A percentile compares a stretch with the other conserved stretches of the same genome.
Evolutionary conservation across 306 rosid species (phyloP).

Genomic region (Acacia melanoxylon): DNA sequence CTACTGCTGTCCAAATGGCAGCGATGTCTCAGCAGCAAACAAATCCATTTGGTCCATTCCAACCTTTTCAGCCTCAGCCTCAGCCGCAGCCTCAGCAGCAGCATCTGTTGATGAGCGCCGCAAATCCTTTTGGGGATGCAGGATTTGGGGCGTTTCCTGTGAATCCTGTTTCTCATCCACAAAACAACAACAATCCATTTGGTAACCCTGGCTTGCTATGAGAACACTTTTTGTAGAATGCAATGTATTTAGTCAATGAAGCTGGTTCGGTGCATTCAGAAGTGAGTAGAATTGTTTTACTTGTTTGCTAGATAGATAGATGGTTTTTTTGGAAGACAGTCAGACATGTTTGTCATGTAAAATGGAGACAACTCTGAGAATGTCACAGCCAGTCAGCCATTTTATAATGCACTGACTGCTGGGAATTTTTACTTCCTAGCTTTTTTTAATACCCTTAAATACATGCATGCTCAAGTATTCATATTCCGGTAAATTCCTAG

Average conservation of each 20-base stretch:
- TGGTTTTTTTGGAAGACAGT: conserved; percentile 38
- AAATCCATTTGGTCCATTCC: conserved; percentile 90
- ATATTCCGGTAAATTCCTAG: neutral
- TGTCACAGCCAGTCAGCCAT: conserved; percentile 38
- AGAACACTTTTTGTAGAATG: conserved; percentile 27
- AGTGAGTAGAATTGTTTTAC: conserved; percentile 44
- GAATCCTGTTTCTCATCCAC: conserved; percentile 60
- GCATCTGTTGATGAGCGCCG: conserved; percentile 62
- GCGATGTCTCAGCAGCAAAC: conserved; percentile 71
- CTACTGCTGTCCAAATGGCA: conserved; percentile 73
- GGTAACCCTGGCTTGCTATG: conserved; percentile 88
- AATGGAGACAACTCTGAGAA: conserved; percentile 38
- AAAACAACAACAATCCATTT: conserved; percentile 84
- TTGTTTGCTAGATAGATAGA: conserved; percentile 28
- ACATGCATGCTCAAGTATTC: neutral
- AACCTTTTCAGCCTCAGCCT: conserved; percentile 48
- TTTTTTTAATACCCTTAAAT: neutral
- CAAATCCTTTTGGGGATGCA: conserved; percentile 89
- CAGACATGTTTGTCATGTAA: conserved; percentile 46
- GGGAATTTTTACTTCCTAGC: conserved; percentile 25
- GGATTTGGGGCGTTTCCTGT: conserved; percentile 73
- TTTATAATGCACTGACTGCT: conserved; percentile 33
- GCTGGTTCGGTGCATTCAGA: conserved; percentile 52
- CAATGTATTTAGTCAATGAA: conserved; percentile 35
- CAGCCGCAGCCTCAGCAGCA: conserved; percentile 52